Base-by-base conservation (phyloP, 177 flowering plant genomes). In the Vitis hybrid region DNA sequence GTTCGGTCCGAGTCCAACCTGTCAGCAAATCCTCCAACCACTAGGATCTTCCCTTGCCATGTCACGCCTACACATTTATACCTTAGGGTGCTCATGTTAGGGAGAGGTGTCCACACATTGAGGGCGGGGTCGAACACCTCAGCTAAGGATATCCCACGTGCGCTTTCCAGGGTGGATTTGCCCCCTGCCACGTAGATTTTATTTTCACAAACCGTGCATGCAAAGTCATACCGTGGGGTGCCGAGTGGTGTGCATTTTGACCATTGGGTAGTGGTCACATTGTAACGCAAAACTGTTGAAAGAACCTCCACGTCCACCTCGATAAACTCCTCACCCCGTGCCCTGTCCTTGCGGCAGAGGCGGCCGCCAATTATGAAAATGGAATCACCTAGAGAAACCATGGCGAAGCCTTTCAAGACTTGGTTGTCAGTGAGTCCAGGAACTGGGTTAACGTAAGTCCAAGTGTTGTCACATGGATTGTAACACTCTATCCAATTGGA, bases 121-220 rank as follows among this genome's bases (percentile, higher is more conserved):
- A 70, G 46, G 0, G 13, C 41, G 0, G 86, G 84, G 55, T 89
- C 84, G 58, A 87, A 89, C 54, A 84, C 73, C 67, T 89, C 91
- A 3, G 90, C 79, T 0, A 75, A 78, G 1, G 83, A 73, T 8
- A 77, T 69, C 9, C 93, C 90, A 35, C 77, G 79, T 0, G 79
- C 84, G 53, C 77, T 56, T 0, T 48, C 70, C 66, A 77, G 30
- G 1, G 56, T 72, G 67, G 77, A 79, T 64, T 84, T 78, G 7
- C 90, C 93, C 0, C 91, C 91, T 0, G 91, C 91, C 65, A 86
- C 90, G 17, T 82, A 87, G 66, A 89, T 82, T 61, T 81, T 87
- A 50, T 70, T 66, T 15, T 82, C 86, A 41, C 72, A 66, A 1
- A 83, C 79, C 1, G 81, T 67, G 71, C 85, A 89, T 0, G 90